Evolutionary conservation across 2,329 filamentous ascomycete species (phyloP), one percentile per base, ranked within the genome.

Genomic region (Xylariaceae sp.): DNA sequence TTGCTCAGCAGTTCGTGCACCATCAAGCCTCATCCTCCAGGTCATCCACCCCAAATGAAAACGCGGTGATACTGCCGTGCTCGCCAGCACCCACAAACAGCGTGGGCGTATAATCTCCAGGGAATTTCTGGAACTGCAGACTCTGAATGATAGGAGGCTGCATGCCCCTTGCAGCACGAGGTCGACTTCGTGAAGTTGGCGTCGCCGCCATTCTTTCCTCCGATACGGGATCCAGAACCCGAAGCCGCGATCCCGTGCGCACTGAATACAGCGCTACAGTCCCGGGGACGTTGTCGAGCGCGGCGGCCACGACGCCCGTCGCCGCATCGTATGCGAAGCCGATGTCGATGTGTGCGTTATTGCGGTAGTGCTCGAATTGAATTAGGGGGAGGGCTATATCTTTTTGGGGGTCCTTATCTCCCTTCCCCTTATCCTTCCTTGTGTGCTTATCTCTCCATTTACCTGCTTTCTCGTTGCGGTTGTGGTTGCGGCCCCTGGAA

Each of bases 291-390:
- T 82, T 75, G 34, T 82, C 79, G 43, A 84, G 81, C 0, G 80
- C 82, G 0, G 83, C 80, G 0, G 84, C 84, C 4, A 84, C 77
- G 21, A 83, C 62, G 11, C 81, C 81, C 6, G 78, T 68, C n/a
- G 75, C 73, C 0, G 69, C 44, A 54, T 79, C 76, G 4, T 81
- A 76, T 49, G 84, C 83, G 62, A 86, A 78, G 1, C 84, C 85
- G 8, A 81, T 74, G 16, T 78, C 69, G 37, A 79, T 69, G 39
- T 78, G 76, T 0, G 79, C 78, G 0, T 68, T 67, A 65, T 87
- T 88, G 26, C 67, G 66, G 68, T 85, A 85, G 2, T 69, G 75
- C 0, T 75, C 72, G 56, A 87, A 87, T 0, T 50, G 50, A 7
- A 87, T 66, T 2, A 84, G 64, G 0, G 84, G 77, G 4, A 45